Conservation (phyloP, 768 basidiomycete species). For the Ramaria rubella region DNA sequence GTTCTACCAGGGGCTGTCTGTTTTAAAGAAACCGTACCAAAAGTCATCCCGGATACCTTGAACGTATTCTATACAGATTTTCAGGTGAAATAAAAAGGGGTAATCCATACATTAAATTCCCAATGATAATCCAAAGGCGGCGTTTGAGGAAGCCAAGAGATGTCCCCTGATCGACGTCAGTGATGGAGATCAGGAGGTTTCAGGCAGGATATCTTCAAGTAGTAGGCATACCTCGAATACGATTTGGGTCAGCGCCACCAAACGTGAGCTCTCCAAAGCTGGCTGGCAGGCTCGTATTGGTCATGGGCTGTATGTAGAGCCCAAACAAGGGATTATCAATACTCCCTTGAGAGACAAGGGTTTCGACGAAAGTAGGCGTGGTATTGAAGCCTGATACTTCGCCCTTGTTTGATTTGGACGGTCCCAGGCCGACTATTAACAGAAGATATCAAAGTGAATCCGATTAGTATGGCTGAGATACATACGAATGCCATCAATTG, state of each 20-base stretch:
- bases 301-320: not conserved
- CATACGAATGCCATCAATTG: conserved; percentile 4
- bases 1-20: not conserved
- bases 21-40: not conserved
- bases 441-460: not conserved
- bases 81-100: not conserved
- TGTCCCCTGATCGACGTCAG: not conserved
- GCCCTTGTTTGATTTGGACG: not conserved
- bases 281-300: not conserved
- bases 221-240: not conserved
- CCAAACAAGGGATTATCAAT: not conserved
- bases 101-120: conserved; percentile 4
- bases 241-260: not conserved
- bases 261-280: not conserved
- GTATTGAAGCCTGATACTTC: too few species aligned
- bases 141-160: conserved; percentile 2
- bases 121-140: not conserved
- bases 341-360: not conserved
- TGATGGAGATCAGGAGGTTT: too few species aligned
- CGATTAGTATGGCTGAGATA: not conserved
- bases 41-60: not conserved
- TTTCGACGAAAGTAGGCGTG: not conserved
- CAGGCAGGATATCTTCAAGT: not conserved
- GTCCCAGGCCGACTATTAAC: not conserved
- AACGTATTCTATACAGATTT: too few species aligned